Base-by-base conservation (phyloP, 306 rosid species). In the Begonia peltatifolia region DNA sequence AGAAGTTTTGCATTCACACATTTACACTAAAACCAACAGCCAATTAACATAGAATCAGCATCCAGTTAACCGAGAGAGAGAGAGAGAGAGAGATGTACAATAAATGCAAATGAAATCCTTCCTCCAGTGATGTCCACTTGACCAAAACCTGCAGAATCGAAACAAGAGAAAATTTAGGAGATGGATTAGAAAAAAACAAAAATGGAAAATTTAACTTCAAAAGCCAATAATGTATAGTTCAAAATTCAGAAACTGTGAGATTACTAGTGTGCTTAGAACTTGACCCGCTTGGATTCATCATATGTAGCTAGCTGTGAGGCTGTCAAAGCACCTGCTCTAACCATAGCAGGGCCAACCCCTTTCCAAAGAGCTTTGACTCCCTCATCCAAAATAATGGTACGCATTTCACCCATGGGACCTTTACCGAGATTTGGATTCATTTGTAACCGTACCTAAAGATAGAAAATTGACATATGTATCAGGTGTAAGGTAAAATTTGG, bases 311-410 rank as follows among this genome's bases (percentile, higher is more conserved):
- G 67, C 71, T 90, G 99, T 22, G 99, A 78, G 58, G 99, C 88
- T 56, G 99, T 90, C 84, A 90, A 75, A 42, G 79, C 74, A 70
- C 93, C 87, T 30, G 96, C 99, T 76, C 99, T 76, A 68, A 74
- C 78, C 94, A 79, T 86, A 61, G 93, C 99, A 81, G 95, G 99
- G 52, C 94, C 88, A 49, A 90, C 76, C 6, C 99, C 96, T 62
- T 81, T 86, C 95, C 99, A 86, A 61, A 90, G 82, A 63, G 86
- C 83, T 74, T 41, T 79, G 54, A 81, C 41, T 73, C 99, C 95
- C 78, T 83, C 95, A 67, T 83, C 75, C 17, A 86, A 69, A 60
- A 79, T 50, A 48, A 85, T 86, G 67, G 75, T 71, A 41, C 10
- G 63, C 68, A 90, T 57, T 74, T 86, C 96, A 54, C 52, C 57